A percentile compares a stretch with the other conserved stretches of the same genome.
Conservation (phyloP, 202 grass and related monocot species). For the Musa balbisiana region DNA sequence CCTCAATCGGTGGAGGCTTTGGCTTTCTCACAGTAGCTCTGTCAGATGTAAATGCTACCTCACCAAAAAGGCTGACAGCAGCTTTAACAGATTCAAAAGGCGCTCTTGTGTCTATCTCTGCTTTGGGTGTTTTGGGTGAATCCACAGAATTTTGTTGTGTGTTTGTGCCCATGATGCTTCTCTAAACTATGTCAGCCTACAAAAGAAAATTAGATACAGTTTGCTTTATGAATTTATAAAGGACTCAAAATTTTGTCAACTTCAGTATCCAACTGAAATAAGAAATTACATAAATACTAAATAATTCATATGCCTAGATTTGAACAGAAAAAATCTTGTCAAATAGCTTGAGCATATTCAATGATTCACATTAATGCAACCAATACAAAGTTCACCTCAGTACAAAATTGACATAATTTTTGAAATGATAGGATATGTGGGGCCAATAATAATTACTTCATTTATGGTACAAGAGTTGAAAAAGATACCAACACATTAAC, state of each 20-base stretch:
- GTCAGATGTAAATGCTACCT: constrained; percentile 3
- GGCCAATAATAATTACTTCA: not conserved
- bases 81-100: constrained; percentile 21
- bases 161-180: constrained; percentile 12
- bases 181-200: not conserved
- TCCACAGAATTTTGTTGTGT: not conserved
- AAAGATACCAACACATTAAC: not conserved
- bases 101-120: constrained; percentile 18
- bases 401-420: not conserved
- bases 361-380: not conserved
- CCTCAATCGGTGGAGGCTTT: not conserved
- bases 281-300: not conserved
- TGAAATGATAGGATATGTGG: not conserved
- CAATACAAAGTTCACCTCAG: not conserved
- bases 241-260: not conserved
- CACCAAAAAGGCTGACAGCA: constrained; percentile 18
- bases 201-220: not conserved
- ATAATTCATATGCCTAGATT: not conserved
- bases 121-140: not conserved
- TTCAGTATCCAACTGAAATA: not conserved
- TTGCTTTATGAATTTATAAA: not conserved
- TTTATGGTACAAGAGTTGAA: not conserved
- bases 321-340: too few species aligned
- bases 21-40: not conserved
- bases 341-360: not conserved